Evolutionary conservation across 2,329 filamentous ascomycete species (phyloP), one percentile per base, ranked within the genome.

Genomic region (Elsinoe necatrix): DNA sequence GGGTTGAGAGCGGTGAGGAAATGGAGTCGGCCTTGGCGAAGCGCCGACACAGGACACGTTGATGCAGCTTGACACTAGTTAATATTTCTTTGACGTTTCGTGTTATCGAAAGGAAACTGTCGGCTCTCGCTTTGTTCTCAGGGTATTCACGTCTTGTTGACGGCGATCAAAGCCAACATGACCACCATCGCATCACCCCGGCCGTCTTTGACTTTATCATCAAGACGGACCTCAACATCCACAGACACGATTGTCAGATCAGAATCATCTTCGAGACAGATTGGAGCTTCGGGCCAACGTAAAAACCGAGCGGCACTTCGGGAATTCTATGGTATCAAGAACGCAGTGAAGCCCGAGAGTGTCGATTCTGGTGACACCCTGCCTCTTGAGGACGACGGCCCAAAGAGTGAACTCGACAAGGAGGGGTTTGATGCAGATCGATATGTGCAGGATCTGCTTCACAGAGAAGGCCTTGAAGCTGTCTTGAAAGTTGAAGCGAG

Each of bases 251-350:
- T 81, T 43, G 58, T 59, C 34, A 60, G 63, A 57, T 63, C 64
- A 20, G 79, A 59, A 75, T 74, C 64, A 72, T 69, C 56, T 70
- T 64, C 61, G 57, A 68, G 58, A 57, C 66, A 62, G 57, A 65
- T 60, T 65, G 65, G 72, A 68, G 57, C 78, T 75, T 61, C 77
- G 78, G 57, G 74, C 50, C 65, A 68, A 18, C 78, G 81, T 57
- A 79, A 86, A 60, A 95, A 95, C 73, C 87, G 92, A 62, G 83
- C 86, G 57, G 92, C 92, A 5, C 80, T 97, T 18, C 86, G 93
- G 65, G 90, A 96, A 68, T 97, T 95, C 77, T 97, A 97, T 74
- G 93, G 93, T 68, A 80, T 97, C 51, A 85, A 84, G 62, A 69
- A 69, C 18, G 65, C 77, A 2, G 67, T 72, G 5, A 65, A 70